Base-by-base conservation (phyloP, 2,329 filamentous ascomycete genomes). In the Fusarium zealandicum region DNA sequence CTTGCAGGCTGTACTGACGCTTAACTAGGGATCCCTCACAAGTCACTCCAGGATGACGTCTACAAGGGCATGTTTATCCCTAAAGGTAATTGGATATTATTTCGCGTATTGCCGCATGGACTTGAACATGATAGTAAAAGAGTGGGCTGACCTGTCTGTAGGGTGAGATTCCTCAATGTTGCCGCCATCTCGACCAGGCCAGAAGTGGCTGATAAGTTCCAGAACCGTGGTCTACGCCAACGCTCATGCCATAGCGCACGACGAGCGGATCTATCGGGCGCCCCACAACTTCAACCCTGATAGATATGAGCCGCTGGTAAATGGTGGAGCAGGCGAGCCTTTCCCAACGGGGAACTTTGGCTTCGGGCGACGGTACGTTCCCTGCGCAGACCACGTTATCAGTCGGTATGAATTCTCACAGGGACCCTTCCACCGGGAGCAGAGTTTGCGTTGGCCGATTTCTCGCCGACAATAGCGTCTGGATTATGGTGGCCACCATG, bases 61-160 rank as follows among this genome's bases (percentile, higher is more conserved):
- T 87, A 85, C 61, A 73, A 80, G 18, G 82, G 78, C 40, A 82
- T 83, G 73, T 78, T 80, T 57, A 84, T 87, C 54, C 82, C 82
- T 11, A 80, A 78, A 57, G 83, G 83, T 70, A 57, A 31, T 49
- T 49, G 6, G 7, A 25, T 13, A 25, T 28, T 13, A 20, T 12
- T 14, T 18, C 18, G 18, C 12, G 35, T 14, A 13, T n/a, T 25
- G 6, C 22, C 22, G 22, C 22, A 8, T 25, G 22, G 22, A 25
- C 6, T 25, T 25, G 22, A 25, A 25, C 22, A 25, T 25, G 22
- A 8, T 22, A 7, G 20, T 7, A 22, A 4, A 22, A 22, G 5
- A 7, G 4, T 20, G 9, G 33, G 40, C 50, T 65, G 46, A 59
- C 27, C 31, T 54, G 9, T 14, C 30, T 32, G 16, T 28, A 68